Base-by-base conservation (phyloP, 495 filamentous ascomycete genomes). In the Hyaloscypha variabilis region DNA sequence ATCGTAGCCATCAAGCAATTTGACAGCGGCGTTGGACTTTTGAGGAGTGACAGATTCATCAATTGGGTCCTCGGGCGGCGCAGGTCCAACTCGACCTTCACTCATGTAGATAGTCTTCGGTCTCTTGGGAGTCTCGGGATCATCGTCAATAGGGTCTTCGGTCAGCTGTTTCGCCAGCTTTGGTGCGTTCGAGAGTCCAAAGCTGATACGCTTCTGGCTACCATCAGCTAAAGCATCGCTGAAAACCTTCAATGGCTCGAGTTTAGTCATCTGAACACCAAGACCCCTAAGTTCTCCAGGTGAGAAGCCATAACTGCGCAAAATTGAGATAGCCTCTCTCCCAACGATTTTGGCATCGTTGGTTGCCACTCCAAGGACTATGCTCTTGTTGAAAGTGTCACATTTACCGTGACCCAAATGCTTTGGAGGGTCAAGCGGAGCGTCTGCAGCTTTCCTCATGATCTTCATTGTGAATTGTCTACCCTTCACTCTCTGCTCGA, bases 371-470 rank as follows among this genome's bases (percentile, higher is more conserved):
- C 93, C 92, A 54, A 99, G 88, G 6, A 84, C 76, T 5, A 90
- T 76, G 64, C 93, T 97, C 73, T 94, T 97, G 76, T 91, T 97
- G 78, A 90, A 94, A 0, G 85, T 90, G 72, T 98, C 96, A 71
- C 94, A 97, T 79, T 95, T 94, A 0, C 95, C 95, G 76, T 97
- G 94, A 0, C 95, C 95, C 3, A 99, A 83, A 78, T 97, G 92
- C 71, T 99, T 99, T 8, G 91, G 90, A 2, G 96, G 93, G 74
- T 97, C 93, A 34, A 97, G 77, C 3, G 95, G 94, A 6, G 94
- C 94, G 77, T 97, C 91, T 34, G 85, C 76, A 23, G 96, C 85
- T 59, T 93, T 87, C 67, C 89, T 82, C 91, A 97, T 97, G 51
- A 98, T 90, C 69, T 96, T 97, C 81, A 99, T 87, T 8, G 92